Evolutionary conservation across 495 filamentous ascomycete genomes (phyloP).

Genomic region (Podospora anserina): DNA sequence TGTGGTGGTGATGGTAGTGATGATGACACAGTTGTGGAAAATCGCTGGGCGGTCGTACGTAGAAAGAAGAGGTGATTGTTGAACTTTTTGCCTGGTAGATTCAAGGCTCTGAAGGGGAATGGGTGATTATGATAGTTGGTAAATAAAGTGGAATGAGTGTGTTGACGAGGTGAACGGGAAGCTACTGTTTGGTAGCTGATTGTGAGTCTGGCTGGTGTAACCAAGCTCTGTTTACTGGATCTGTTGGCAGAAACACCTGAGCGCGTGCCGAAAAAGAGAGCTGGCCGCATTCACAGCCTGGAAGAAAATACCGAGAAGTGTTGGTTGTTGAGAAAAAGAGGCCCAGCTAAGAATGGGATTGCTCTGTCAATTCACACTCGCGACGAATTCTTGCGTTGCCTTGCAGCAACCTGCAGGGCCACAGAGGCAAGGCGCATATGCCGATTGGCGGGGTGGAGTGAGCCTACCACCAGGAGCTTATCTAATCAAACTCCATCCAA

Average conservation of each 20-base stretch:
- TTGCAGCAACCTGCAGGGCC: constrained; percentile 1
- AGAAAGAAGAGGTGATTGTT: not conserved
- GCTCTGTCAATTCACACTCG: not conserved
- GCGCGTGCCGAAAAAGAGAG: constrained; percentile 19
- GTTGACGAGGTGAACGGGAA: not conserved
- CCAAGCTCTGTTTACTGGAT: constrained; percentile 4
- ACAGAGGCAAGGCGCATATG: not conserved
- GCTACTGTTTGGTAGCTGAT: not conserved
- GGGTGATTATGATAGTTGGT: not conserved
- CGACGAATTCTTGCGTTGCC: constrained; percentile 9
- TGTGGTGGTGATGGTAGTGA: not conserved
- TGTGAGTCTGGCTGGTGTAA: not conserved
- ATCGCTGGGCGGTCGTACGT: not conserved
- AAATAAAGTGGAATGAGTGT: not conserved
- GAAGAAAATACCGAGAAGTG: not conserved
- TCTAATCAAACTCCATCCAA: too few species aligned
- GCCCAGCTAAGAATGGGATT: not conserved
- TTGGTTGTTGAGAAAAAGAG: not conserved
- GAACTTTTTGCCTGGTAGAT: not conserved
- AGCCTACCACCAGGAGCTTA: not conserved
- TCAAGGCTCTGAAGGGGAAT: not conserved
- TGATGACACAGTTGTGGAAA: not conserved
- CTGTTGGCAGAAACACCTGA: constrained; percentile 20
- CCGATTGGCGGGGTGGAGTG: not conserved
- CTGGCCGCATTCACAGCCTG: constrained; percentile 25